phyloP scores from a whole-genome alignment of 345 rosid species.

The Leavenworthia alabamica region DNA sequence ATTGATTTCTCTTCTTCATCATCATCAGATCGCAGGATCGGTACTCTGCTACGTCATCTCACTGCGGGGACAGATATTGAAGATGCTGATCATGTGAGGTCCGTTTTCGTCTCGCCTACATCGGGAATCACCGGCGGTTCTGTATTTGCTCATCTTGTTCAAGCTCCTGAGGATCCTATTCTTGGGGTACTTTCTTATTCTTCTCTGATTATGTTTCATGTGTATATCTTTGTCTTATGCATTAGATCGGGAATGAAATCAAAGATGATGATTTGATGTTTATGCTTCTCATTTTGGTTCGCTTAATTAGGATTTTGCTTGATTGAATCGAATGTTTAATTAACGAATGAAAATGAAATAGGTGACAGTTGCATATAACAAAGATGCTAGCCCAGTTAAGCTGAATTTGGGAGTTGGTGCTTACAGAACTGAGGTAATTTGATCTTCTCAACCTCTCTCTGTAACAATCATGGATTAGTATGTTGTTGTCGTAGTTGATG shows the following conservation, averaged over 20 bases:
- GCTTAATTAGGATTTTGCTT: background rate
- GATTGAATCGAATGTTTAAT: too few species aligned
- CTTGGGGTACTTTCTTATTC: conserved; percentile 53
- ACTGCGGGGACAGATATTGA: background rate
- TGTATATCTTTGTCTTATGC: background rate
- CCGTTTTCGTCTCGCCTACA: conserved; percentile 40
- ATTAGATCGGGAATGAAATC: background rate
- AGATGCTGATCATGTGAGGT: conserved; percentile 1
- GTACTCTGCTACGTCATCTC: conserved; percentile 44
- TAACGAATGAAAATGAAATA: background rate
- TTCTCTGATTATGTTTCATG: background rate
- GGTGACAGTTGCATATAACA: conserved; percentile 94
- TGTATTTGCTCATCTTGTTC: conserved; percentile 67
- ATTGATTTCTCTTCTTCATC: conserved; percentile 16
- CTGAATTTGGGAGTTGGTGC: conserved; percentile 94
- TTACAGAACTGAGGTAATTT: conserved; percentile 76
- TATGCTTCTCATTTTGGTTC: background rate
- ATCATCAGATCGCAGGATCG: conserved; percentile 40
- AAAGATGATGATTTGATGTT: background rate
- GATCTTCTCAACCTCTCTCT: background rate
- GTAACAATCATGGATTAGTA: background rate
- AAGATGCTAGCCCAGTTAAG: conserved; percentile 85
- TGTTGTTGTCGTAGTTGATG: background rate
- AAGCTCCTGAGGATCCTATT: conserved; percentile 87
- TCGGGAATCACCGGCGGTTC: conserved; percentile 42